Evolutionary conservation across 768 basidiomycete species (phyloP), one percentile per base, ranked within the genome.

Genomic region (Exsudoporus frostii): DNA sequence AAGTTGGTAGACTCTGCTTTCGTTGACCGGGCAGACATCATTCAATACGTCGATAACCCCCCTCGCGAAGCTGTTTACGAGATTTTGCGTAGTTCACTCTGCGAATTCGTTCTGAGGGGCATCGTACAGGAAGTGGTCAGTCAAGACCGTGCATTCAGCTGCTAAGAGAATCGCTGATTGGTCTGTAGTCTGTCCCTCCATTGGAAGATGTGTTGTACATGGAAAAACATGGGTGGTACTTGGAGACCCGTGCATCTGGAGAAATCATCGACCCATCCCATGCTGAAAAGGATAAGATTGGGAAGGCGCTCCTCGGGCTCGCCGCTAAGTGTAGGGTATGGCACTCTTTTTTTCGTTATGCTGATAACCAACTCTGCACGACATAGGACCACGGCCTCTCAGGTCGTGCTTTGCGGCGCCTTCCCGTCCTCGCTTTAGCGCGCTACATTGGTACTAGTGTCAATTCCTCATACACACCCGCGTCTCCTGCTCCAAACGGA

Each of bases 11-110:
- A 99, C 63, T 85, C 84, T 45, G 97, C 96, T 4, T 98, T 98
- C 66, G 85, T 98, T 44, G 97, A 98, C 65, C 87, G 97, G 37
- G 97, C 96, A 9, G 97, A 99, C 63, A 93, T 98, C 45, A 84
- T 97, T 19, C 95, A 96, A 75, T 97, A 92, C 63, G 80, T 98
- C 19, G 95, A 94, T 58, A 78, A 93, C 7, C 97, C 97, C 1
- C 86, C 94, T 6, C 81, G 86, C 15, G 89, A 94, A 57, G 97
- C 94, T 1, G 82, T 98, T 43, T 98, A 97, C 72, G 90, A 93
- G 69, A 98, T 99, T 58, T 73, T 98, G 27, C 80, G 86, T 7
- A 84, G 83, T 6, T 94, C 90, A 64, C 73, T 99, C 14, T 71
- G 76, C 27, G 96, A 98, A 67, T 83, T 99, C 51, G 78, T 92